Base-by-base conservation (phyloP, 306 rosid genomes). In the Cucumis hystrix region DNA sequence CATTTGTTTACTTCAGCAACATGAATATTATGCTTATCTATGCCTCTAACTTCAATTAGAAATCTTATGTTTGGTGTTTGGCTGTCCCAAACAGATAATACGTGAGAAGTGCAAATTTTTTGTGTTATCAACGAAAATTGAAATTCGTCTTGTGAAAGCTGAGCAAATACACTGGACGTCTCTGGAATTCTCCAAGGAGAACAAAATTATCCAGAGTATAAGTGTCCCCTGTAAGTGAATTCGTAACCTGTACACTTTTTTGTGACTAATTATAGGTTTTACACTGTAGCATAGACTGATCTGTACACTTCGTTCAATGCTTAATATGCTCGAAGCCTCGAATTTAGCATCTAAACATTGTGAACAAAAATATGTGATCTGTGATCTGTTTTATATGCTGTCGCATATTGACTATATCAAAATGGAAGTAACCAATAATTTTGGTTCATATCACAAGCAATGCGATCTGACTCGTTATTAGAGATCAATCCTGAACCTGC, bases 71-170 rank as follows among this genome's bases (percentile, higher is more conserved):
- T 68, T 75, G 54, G 6, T 23, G 8, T 68, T 83, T 80, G 73
- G 74, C 52, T 76, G 35, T 77, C 39, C 62, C 77, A 45, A 79
- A 76, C 90, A 93, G 97, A 91, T 93, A 62, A 70, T 85, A 78
- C 90, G 92, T 52, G 86, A 85, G 35, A 77, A 80, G 78, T 85
- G 94, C 83, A 85, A 85, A 74, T 85, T 78, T 74, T 84, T 71
- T 2, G 89, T 91, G 79, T 79, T 91, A 79, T 74, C 87, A 51
- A 93, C 98, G 45, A 93, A 93, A 89, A 71, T 93, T 86, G 97
- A 93, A 86, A 87, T 93, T 61, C 91, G 82, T 77, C 91, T 93
- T 45, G 88, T 80, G n/a, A 93, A 93, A 86, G 93, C 87, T 25
- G 97, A 91, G 66, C 51, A 74, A 57, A 57, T 85, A 77, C 80